phyloP scores from a whole-genome alignment of 176 grass and related monocot genomes.

The Thinopyrum elongatum region DNA sequence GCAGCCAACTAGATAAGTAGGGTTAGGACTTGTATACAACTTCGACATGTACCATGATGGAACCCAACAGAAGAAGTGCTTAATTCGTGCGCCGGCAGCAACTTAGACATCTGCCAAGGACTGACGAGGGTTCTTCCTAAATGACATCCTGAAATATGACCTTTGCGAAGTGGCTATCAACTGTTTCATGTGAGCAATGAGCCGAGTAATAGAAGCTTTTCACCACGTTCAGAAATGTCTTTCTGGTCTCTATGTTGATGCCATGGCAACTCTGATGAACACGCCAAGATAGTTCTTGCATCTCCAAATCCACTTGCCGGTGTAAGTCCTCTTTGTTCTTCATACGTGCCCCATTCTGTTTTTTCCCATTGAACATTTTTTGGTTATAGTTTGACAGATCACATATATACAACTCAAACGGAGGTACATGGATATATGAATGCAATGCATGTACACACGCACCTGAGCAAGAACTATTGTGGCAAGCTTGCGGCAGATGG shows the following conservation, averaged over 20 bases:
- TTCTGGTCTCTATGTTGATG: neutral
- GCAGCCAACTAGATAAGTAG: too few species aligned
- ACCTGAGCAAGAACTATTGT: slow-evolving; percentile 7
- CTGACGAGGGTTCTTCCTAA: neutral
- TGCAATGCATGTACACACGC: neutral
- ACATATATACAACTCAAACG: neutral
- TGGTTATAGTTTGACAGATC: neutral
- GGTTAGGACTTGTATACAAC: too few species aligned
- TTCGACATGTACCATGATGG: too few species aligned
- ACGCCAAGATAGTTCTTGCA: slow-evolving; percentile 19
- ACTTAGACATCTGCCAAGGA: too few species aligned
- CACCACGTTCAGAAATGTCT: slow-evolving; percentile 21
- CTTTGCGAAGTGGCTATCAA: slow-evolving; percentile 7
- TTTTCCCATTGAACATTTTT: neutral
- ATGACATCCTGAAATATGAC: slow-evolving; percentile 10
- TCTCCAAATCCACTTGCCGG: neutral
- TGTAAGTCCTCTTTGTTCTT: neutral
- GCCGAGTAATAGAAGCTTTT: slow-evolving; percentile 30
- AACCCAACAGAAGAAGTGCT: too few species aligned
- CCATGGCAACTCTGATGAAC: neutral
- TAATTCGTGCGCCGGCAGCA: too few species aligned
- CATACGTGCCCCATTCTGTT: neutral
- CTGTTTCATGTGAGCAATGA: slow-evolving; percentile 1
- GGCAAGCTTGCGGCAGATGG: slow-evolving; percentile 35
- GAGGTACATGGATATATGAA: too few species aligned